phyloP scores from a whole-genome alignment of 202 grass and related monocot species.

The Zizania palustris region DNA sequence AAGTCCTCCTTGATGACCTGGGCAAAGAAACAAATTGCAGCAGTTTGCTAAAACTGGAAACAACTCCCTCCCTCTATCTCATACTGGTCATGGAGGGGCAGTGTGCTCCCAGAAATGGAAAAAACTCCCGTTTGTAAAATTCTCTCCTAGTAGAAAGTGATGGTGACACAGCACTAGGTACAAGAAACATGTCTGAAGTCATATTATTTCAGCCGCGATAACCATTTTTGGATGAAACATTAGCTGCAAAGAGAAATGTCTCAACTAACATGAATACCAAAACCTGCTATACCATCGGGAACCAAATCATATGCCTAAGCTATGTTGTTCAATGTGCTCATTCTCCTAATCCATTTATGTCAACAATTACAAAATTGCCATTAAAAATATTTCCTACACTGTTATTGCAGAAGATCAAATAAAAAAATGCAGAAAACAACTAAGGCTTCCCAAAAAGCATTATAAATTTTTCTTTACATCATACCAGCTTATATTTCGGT shows the following conservation, averaged over 20 bases:
- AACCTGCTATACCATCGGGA: not conserved
- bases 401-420: slow-evolving; percentile 11
- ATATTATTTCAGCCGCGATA: not conserved
- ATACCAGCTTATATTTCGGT: slow-evolving; percentile 1
- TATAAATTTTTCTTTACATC: slow-evolving; percentile 17
- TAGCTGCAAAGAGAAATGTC: not conserved
- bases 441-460: slow-evolving; percentile 13
- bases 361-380: slow-evolving; percentile 1
- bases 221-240: slow-evolving; percentile 8
- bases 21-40: not conserved
- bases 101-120: not conserved
- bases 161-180: too few relatives aligned
- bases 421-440: slow-evolving; percentile 18
- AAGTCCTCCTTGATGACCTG: slow-evolving; percentile 97
- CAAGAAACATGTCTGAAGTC: not conserved
- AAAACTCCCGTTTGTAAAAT: too few relatives aligned
- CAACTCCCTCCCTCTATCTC: too few relatives aligned
- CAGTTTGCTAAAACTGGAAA: slow-evolving; percentile 24
- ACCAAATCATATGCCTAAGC: not conserved
- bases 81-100: not conserved
- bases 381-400: not conserved
- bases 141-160: too few relatives aligned
- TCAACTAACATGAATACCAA: not conserved
- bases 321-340: not conserved
- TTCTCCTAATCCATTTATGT: not conserved